Evolutionary conservation across 2,329 filamentous ascomycete species (phyloP).

Genomic region (Westerdykella ornata): DNA sequence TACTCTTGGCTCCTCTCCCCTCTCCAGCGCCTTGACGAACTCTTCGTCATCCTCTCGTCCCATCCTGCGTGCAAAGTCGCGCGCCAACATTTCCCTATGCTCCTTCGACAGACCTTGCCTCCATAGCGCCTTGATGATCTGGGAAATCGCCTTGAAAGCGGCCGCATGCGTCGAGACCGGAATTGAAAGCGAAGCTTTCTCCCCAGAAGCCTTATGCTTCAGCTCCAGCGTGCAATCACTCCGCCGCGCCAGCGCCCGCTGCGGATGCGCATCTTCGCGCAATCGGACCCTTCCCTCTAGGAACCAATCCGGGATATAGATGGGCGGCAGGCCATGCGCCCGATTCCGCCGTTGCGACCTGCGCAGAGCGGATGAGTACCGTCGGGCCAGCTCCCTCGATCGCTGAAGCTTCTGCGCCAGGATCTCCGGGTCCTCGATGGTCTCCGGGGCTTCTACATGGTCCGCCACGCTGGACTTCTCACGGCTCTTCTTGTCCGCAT

Average conservation of each 20-base stretch:
- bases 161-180: slow-evolving; percentile 9
- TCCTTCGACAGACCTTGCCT: slow-evolving; percentile 4
- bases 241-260: neutral
- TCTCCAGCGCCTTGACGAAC: slow-evolving; percentile 2
- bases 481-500: slow-evolving; percentile 12
- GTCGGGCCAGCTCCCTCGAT: slow-evolving; percentile 28
- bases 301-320: slow-evolving; percentile 53
- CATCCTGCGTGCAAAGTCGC: slow-evolving; percentile 7
- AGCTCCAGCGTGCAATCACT: slow-evolving; percentile 18
- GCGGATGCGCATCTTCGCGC: slow-evolving; percentile 23
- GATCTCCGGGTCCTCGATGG: slow-evolving; percentile 28
- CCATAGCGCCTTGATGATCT: slow-evolving; percentile 13
- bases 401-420: slow-evolving; percentile 34
- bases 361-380: slow-evolving; percentile 31
- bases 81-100: slow-evolving; percentile 7
- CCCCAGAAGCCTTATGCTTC: slow-evolving; percentile 18
- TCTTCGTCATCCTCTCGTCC: slow-evolving; percentile 4
- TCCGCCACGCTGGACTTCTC: slow-evolving; percentile 11
- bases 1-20: slow-evolving; percentile 2
- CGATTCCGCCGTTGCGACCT: slow-evolving; percentile 31
- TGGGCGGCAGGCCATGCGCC: slow-evolving; percentile 31
- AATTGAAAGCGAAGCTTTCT: slow-evolving; percentile 10
- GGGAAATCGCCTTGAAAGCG: slow-evolving; percentile 18
- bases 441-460: slow-evolving; percentile 12
- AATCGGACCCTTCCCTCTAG: slow-evolving; percentile 47